These are phyloP conservation scores for Apostasia shenzhenica DNA, from an alignment of 106 monocot genomes.

Conservation along the genomic window DNA sequence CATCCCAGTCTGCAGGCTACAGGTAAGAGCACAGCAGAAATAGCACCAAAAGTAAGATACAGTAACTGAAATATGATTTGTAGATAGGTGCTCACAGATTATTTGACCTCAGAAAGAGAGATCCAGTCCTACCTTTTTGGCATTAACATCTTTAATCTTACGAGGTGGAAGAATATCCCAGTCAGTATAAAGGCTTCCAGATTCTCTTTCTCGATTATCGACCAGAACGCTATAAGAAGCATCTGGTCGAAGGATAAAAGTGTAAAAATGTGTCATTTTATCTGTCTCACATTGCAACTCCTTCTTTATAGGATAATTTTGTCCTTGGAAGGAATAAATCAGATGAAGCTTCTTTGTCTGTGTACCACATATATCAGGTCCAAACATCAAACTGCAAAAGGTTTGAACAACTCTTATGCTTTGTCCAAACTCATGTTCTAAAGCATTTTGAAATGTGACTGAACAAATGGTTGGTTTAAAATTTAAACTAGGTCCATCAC, in stretches of 20 bases:
- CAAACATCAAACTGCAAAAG: constrained; percentile 86
- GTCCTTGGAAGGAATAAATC: constrained; percentile 93
- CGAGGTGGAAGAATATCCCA: constrained; percentile 98
- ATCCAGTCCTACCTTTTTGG: constrained; percentile 63
- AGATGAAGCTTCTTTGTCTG: constrained; percentile 97
- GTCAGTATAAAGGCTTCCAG: constrained; percentile 94
- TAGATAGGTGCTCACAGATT: neutral
- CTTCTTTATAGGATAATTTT: constrained; percentile 93
- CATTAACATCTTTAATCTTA: constrained; percentile 76
- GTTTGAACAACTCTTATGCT: no score
- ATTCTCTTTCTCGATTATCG: constrained; percentile 98
- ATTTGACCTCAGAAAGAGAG: neutral
- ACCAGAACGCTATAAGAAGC: constrained; percentile 81
- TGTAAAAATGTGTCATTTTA: constrained; percentile 90
- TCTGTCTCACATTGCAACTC: constrained; percentile 93
- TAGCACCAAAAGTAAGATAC: neutral
- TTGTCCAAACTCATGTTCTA: no score
- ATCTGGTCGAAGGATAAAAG: constrained; percentile 94
- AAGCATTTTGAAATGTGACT: no score
- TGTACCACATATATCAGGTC: constrained; percentile 95
- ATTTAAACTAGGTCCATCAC: no score
- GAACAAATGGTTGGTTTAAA: no score
- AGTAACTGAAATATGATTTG: neutral
- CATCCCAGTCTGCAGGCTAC: constrained; percentile 96
- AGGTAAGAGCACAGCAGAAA: constrained; percentile 4